These are phyloP conservation scores for Hura crepitans DNA, from an alignment of 441 rosid genomes.

Conservation along the genomic window DNA sequence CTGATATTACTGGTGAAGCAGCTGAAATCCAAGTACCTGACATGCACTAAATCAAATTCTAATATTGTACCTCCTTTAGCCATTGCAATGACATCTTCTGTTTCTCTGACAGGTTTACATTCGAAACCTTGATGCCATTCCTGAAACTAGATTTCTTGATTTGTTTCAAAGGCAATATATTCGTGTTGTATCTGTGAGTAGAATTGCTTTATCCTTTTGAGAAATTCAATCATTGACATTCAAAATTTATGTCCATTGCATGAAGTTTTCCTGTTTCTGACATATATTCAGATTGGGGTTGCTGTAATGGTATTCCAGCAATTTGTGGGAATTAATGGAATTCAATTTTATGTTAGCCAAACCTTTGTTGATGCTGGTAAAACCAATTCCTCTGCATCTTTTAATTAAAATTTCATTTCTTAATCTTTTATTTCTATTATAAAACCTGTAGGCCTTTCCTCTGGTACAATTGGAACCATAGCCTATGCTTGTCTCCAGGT, in stretches of 20 bases:
- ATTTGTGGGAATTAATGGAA: conserved; percentile 74
- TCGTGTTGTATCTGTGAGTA: conserved; percentile 61
- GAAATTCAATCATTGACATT: neutral
- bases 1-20: conserved; percentile 66
- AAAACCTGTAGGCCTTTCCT: conserved; percentile 56
- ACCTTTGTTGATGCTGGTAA: conserved; percentile 82
- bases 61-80: too few relatives aligned
- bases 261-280: neutral
- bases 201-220: neutral
- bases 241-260: neutral
- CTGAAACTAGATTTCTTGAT: conserved; percentile 55
- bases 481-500: conserved; percentile 83
- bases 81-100: conserved; percentile 12
- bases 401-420: neutral
- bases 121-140: conserved; percentile 52
- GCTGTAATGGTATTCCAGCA: conserved; percentile 86
- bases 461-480: conserved; percentile 72
- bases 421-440: neutral
- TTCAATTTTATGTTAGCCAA: conserved; percentile 79
- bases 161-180: conserved; percentile 56
- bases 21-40: conserved; percentile 67
- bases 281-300: conserved; percentile 62
- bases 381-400: neutral
- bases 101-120: conserved; percentile 39
- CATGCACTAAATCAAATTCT: too few relatives aligned